Evolutionary conservation across 2,329 filamentous ascomycete genomes (phyloP).

Genomic region (Verticillium albo-atrum): DNA sequence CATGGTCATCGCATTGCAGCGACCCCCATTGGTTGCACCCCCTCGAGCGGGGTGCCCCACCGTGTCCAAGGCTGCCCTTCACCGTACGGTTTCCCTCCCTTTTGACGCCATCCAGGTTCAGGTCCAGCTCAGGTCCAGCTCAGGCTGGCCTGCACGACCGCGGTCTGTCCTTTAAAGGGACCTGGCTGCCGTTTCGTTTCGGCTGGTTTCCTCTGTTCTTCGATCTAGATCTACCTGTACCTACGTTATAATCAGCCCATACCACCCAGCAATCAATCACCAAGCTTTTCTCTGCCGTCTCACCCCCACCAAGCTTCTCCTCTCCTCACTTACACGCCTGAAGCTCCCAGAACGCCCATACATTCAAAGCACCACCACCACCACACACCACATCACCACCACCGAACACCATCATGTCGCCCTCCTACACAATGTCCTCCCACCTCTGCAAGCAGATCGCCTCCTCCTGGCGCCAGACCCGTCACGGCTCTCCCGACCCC

Average conservation of each 20-base stretch:
- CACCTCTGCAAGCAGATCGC: constrained; percentile 58
- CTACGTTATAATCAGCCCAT: no score
- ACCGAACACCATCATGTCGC: constrained; percentile 39
- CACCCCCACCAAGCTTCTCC: background rate
- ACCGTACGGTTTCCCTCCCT: constrained; percentile 2
- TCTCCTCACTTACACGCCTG: background rate
- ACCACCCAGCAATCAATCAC: background rate
- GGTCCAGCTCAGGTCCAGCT: background rate
- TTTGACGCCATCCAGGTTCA: constrained; percentile 3
- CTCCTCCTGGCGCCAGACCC: constrained; percentile 52
- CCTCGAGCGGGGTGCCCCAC: background rate
- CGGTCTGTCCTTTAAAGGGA: background rate
- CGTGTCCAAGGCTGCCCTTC: background rate
- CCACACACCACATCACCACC: background rate
- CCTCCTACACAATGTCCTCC: constrained; percentile 57
- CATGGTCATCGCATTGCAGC: constrained; percentile 6
- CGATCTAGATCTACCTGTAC: background rate
- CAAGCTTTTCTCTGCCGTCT: background rate
- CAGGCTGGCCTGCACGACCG: no score
- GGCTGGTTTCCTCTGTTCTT: background rate
- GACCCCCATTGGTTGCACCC: constrained; percentile 2
- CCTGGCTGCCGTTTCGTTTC: background rate
- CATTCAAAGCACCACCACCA: constrained; percentile 1
- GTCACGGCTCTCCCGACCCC: constrained; percentile 32
- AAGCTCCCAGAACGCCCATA: no score